Evolutionary conservation across 1,284 basidiomycete genomes (phyloP).

Genomic region (Laetiporus sulphureus): DNA sequence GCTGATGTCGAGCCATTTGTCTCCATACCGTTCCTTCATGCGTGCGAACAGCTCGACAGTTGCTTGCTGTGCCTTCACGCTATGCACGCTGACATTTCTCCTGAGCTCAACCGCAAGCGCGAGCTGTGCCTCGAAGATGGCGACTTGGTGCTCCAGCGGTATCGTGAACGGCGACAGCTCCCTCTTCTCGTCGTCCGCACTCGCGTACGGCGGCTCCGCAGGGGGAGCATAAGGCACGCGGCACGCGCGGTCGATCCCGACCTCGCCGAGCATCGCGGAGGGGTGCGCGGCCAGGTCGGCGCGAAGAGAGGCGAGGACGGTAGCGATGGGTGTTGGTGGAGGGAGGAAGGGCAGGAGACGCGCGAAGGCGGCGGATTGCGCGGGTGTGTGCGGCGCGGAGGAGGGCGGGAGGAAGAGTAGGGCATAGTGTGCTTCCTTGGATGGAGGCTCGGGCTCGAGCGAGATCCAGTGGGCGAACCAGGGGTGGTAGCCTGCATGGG

Average conservation of each 20-base stretch:
- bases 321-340: constrained; percentile 48
- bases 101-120: constrained; percentile 66
- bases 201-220: constrained; percentile 19
- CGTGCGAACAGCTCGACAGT: constrained; percentile 55
- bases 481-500: constrained; percentile 67
- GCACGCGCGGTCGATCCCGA: constrained; percentile 72
- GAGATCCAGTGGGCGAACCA: constrained; percentile 78
- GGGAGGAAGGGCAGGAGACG: constrained; percentile 52
- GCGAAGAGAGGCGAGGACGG: constrained; percentile 49
- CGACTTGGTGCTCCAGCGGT: constrained; percentile 68
- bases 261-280: constrained; percentile 74
- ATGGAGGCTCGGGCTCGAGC: constrained; percentile 23
- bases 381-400: constrained; percentile 6
- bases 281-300: constrained; percentile 51
- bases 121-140: constrained; percentile 69
- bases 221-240: constrained; percentile 55
- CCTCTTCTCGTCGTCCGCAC: constrained; percentile 25
- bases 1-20: constrained; percentile 52
- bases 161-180: constrained; percentile 62
- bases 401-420: constrained; percentile 40
- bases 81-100: constrained; percentile 73
- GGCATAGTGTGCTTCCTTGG: constrained; percentile 65
- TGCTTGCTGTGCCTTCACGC: constrained; percentile 62
- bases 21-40: constrained; percentile 45
- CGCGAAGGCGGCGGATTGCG: constrained; percentile 36